phyloP scores from a whole-genome alignment of 352 stramenopile genomes.

The Phytopythium montanum region DNA sequence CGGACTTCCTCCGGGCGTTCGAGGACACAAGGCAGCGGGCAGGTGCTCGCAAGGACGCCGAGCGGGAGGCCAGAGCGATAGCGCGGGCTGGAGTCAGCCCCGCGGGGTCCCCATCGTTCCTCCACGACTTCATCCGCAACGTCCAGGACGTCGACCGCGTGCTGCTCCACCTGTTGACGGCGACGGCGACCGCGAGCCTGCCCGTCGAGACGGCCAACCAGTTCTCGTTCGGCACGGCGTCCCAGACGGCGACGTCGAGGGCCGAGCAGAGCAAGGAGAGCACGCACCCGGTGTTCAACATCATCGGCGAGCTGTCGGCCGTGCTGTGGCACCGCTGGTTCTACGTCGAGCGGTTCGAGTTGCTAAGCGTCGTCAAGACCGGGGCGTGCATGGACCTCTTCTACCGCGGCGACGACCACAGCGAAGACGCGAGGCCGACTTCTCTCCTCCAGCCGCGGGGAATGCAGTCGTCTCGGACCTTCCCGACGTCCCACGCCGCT shows the following conservation, averaged over 20 bases:
- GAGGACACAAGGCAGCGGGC: constrained; percentile 49
- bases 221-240: constrained; percentile 65
- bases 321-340: constrained; percentile 91
- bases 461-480: constrained; percentile 7
- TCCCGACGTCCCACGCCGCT: not conserved
- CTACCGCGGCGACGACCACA: constrained; percentile 49
- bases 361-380: constrained; percentile 70
- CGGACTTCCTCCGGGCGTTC: constrained; percentile 81
- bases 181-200: constrained; percentile 36
- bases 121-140: constrained; percentile 83
- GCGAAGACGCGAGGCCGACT: constrained; percentile 5
- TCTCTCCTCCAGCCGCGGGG: not conserved
- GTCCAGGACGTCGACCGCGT: constrained; percentile 86
- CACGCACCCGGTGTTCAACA: constrained; percentile 86
- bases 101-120: constrained; percentile 34
- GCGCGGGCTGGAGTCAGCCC: not conserved
- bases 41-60: constrained; percentile 6
- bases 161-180: constrained; percentile 80
- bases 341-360: constrained; percentile 84
- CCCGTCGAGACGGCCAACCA: constrained; percentile 27
- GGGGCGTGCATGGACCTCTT: constrained; percentile 59
- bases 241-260: constrained; percentile 21
- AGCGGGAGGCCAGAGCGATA: constrained; percentile 6
- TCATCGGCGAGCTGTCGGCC: constrained; percentile 82
- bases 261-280: constrained; percentile 33